Conservation (phyloP, 1,284 basidiomycete genomes). For the Vanrija humicola region DNA sequence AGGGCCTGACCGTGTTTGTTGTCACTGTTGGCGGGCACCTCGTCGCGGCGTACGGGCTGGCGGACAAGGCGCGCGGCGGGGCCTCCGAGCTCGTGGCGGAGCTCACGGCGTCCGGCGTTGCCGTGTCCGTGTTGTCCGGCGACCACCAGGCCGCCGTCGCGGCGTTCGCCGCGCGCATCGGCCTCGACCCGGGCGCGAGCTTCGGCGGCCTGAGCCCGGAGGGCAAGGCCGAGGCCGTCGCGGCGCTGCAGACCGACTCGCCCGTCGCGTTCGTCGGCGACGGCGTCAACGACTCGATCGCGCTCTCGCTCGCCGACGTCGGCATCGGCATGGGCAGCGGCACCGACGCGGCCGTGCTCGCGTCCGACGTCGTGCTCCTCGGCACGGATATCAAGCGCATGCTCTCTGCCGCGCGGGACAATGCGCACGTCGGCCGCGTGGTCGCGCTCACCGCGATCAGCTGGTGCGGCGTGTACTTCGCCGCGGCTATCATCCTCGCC, state of each 20-base stretch:
- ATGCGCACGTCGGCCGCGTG: not conserved
- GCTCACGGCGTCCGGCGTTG: conserved; percentile 55
- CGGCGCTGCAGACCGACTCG: not conserved
- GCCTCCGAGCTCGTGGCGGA: not conserved
- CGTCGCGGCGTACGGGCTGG: not conserved
- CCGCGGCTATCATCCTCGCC: conserved; percentile 8
- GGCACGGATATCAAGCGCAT: not conserved
- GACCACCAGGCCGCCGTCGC: conserved; percentile 3
- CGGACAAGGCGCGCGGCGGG: conserved; percentile 1
- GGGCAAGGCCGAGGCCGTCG: not conserved
- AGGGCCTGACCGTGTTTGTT: not conserved
- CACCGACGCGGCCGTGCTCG: conserved; percentile 18
- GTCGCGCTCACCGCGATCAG: conserved; percentile 6
- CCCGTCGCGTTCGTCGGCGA: conserved; percentile 24
- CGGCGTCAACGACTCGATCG: conserved; percentile 34
- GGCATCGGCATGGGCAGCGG: conserved; percentile 1
- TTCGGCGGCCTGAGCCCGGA: not conserved
- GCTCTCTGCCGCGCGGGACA: conserved; percentile 24
- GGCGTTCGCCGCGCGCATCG: not conserved
- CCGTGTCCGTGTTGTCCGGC: conserved; percentile 49
- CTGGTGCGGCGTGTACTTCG: conserved; percentile 13
- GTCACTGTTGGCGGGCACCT: conserved; percentile 1
- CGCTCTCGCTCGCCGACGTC: conserved; percentile 13
- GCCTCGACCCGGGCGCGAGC: not conserved
- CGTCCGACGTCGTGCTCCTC: not conserved